Conservation (phyloP, 441 rosid genomes). For the Macaranga tanarius region DNA sequence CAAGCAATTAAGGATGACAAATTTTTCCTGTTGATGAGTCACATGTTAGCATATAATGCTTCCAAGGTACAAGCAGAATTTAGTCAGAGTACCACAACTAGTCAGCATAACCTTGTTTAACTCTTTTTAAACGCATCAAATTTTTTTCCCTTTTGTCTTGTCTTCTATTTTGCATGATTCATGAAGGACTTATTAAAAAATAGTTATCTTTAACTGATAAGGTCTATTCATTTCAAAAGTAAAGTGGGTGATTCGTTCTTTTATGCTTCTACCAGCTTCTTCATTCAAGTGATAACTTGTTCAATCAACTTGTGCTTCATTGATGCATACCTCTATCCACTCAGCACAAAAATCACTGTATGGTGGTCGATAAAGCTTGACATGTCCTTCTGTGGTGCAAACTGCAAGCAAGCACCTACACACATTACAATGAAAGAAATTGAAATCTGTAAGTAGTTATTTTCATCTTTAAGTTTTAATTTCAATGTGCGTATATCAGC, state of each 20-base stretch:
- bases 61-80: neutral
- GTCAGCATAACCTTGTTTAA: too few species aligned
- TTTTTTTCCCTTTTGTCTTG: neutral
- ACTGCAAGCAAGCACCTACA: slow-evolving; percentile 84
- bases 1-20: neutral
- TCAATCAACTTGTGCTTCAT: neutral
- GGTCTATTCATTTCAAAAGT: neutral
- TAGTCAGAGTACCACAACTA: neutral
- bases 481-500: neutral
- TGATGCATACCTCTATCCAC: slow-evolving; percentile 78
- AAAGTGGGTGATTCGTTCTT: neutral
- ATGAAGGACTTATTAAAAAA: neutral
- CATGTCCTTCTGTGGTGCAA: slow-evolving; percentile 78
- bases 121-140: too few species aligned
- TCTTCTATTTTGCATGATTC: neutral
- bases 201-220: neutral
- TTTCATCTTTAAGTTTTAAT: neutral
- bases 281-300: neutral
- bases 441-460: neutral
- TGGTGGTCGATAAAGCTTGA: slow-evolving; percentile 84
- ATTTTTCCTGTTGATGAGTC: neutral
- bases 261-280: neutral
- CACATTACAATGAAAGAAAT: slow-evolving; percentile 18
- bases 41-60: neutral
- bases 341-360: slow-evolving; percentile 81